Percentiles rank a stretch among this genome's conserved stretches.
Evolutionary conservation across 2,329 filamentous ascomycete genomes (phyloP).

Genomic region (Verticillium isaacii): DNA sequence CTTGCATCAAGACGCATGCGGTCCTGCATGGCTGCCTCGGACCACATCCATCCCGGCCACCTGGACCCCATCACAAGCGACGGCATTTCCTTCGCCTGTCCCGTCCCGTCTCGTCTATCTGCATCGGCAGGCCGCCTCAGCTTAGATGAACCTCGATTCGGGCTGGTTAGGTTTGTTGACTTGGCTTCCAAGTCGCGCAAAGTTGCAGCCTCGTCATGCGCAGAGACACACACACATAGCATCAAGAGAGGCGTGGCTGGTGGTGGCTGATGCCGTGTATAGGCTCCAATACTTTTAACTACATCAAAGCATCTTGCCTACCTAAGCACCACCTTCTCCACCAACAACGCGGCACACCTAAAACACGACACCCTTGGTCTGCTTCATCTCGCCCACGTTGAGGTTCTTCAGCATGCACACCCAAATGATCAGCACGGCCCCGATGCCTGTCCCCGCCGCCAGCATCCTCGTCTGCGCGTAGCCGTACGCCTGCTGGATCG

Average conservation of each 20-base stretch:
- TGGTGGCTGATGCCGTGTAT: too few relatives aligned
- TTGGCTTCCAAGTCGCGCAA: background rate
- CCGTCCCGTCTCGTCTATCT: background rate
- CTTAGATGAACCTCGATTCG: too few relatives aligned
- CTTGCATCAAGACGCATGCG: background rate
- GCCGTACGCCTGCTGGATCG: slow-evolving; percentile 55
- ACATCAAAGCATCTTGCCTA: too few relatives aligned
- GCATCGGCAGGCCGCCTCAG: too few relatives aligned
- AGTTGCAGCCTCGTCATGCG: background rate
- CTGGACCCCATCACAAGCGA: background rate
- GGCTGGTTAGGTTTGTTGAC: background rate
- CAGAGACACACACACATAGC: background rate
- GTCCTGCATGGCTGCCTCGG: background rate
- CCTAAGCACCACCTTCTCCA: too few relatives aligned
- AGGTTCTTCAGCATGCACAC: slow-evolving; percentile 43
- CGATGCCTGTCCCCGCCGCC: slow-evolving; percentile 26
- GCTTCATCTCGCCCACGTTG: slow-evolving; percentile 40
- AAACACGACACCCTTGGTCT: slow-evolving; percentile 47
- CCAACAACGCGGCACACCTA: slow-evolving; percentile 18
- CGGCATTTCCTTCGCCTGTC: background rate
- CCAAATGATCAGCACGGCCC: slow-evolving; percentile 28
- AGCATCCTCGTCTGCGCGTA: slow-evolving; percentile 47
- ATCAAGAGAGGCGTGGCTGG: background rate
- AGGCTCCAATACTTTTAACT: too few relatives aligned
- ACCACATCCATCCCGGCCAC: background rate